A percentile compares a stretch with the other conserved stretches of the same genome.
These are phyloP conservation scores for Didymella pomorum DNA, from an alignment of 2,329 filamentous ascomycete species.

Conservation along the genomic window DNA sequence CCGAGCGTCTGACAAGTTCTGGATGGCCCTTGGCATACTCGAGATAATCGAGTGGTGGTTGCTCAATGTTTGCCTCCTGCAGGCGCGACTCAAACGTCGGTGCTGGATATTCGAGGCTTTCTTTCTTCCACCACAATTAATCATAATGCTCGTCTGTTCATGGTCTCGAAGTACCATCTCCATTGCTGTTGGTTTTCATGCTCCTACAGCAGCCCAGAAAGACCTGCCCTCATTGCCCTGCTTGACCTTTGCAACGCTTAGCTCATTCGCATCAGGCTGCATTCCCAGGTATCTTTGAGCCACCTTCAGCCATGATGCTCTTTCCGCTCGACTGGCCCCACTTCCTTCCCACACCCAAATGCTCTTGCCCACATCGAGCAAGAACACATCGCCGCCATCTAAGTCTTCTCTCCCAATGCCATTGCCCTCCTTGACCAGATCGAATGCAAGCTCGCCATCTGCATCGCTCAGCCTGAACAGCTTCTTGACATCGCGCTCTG, in stretches of 20 bases:
- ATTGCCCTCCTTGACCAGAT: constrained; percentile 64
- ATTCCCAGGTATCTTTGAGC: constrained; percentile 64
- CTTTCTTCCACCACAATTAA: not conserved
- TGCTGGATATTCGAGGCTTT: not conserved
- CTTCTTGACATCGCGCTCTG: constrained; percentile 49
- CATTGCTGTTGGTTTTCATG: constrained; percentile 11
- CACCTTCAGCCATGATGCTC: constrained; percentile 66
- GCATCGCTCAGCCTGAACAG: constrained; percentile 71
- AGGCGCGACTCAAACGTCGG: not conserved
- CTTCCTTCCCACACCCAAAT: constrained; percentile 74
- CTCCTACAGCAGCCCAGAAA: constrained; percentile 59
- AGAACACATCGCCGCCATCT: constrained; percentile 67
- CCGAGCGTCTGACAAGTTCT: not conserved
- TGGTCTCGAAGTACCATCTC: not conserved
- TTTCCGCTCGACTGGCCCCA: constrained; percentile 66
- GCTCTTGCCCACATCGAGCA: constrained; percentile 64
- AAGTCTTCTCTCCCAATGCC: constrained; percentile 59
- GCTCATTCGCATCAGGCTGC: constrained; percentile 52
- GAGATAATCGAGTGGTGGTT: not conserved
- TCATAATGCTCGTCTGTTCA: not conserved
- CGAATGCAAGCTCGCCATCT: constrained; percentile 64
- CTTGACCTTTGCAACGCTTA: constrained; percentile 64
- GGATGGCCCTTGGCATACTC: not conserved
- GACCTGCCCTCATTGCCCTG: constrained; percentile 64
- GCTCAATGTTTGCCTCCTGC: not conserved